These are phyloP conservation scores for Astragalus membranaceus DNA, from an alignment of 306 rosid species.

Conservation along the genomic window DNA sequence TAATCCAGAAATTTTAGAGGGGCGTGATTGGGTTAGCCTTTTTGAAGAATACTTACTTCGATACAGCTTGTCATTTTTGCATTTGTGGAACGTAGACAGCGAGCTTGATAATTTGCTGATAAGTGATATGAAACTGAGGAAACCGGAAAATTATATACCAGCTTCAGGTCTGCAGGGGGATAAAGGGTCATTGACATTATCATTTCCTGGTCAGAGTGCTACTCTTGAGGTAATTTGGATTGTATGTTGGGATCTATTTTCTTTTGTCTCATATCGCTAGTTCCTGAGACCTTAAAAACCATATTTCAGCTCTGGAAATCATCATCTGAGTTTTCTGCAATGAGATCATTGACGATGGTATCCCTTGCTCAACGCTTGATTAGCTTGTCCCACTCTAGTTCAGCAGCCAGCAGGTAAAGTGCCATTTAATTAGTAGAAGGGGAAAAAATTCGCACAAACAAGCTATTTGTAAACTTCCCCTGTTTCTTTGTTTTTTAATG, in stretches of 20 bases:
- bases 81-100: slow-evolving; percentile 68
- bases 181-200: slow-evolving; percentile 83
- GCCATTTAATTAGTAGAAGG: slow-evolving; percentile 1
- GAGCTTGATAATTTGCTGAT: slow-evolving; percentile 79
- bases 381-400: slow-evolving; percentile 73
- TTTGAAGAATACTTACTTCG: slow-evolving; percentile 78
- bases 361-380: slow-evolving; percentile 94
- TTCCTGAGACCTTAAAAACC: slow-evolving; percentile 43
- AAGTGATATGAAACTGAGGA: slow-evolving; percentile 74
- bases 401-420: slow-evolving; percentile 85
- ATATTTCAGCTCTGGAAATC: slow-evolving; percentile 95
- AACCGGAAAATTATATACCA: slow-evolving; percentile 65
- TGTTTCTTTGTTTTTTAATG: slow-evolving; percentile 6
- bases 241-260: slow-evolving; percentile 34
- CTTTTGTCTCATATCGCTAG: slow-evolving; percentile 24
- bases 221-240: slow-evolving; percentile 65
- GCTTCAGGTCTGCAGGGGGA: slow-evolving; percentile 92
- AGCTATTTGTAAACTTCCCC: background rate
- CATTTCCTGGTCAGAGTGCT: slow-evolving; percentile 72
- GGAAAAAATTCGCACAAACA: background rate
- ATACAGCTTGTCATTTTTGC: slow-evolving; percentile 83
- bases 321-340: slow-evolving; percentile 85
- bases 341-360: slow-evolving; percentile 86
- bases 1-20: slow-evolving; percentile 40
- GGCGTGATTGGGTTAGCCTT: slow-evolving; percentile 45